Base-by-base conservation (phyloP, 2,329 filamentous ascomycete genomes). In the Keithomyces neogunnii region DNA sequence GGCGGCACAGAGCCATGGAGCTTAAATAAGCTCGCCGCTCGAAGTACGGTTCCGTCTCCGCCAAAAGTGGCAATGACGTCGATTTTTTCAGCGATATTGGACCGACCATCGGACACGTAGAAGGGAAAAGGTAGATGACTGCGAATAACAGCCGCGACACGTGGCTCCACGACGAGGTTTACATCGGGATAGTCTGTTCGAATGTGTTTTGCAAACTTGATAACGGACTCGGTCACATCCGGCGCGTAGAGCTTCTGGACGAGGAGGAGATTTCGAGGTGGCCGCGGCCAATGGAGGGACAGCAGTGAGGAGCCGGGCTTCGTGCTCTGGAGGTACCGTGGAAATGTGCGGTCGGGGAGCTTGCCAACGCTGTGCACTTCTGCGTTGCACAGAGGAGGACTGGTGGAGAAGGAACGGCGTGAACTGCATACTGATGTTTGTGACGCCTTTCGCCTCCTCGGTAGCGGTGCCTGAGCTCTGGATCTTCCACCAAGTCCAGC, bases 51-150 rank as follows among this genome's bases (percentile, higher is more conserved):
- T 7, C 67, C 67, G 13, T 99, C 93, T 42, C 93, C 93, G 49
- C 93, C 93, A 47, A 99, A 82, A 0, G 93, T 97, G 43, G 89
- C 84, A 28, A 92, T 85, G 53, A 96, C 75, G 63, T 99, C 93
- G 53, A 95, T 85, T 70, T 93, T 96, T 52, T 82, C 74, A 40
- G 89, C 82, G 50, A 93, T 81, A 28, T 73, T 74, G 33, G 73
- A 60, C 1, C 76, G 66, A 39, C 71, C 69, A 49, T 70, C 74
- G 50, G 69, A 69, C 35, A 78, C 76, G 63, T 89, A 91, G 40
- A 95, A 77, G 4, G 90, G 87, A 56, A 90, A 90, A 3, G 81
- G 68, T 4, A 97, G 74, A 2, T 73, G 72, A 3, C 81, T 73
- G 65, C 95, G 88, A 33, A 96, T 73, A 53, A 84, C 77, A 5